Evolutionary conservation across 257 asterid species (phyloP).

Genomic region (Orobanche coerulescens): DNA sequence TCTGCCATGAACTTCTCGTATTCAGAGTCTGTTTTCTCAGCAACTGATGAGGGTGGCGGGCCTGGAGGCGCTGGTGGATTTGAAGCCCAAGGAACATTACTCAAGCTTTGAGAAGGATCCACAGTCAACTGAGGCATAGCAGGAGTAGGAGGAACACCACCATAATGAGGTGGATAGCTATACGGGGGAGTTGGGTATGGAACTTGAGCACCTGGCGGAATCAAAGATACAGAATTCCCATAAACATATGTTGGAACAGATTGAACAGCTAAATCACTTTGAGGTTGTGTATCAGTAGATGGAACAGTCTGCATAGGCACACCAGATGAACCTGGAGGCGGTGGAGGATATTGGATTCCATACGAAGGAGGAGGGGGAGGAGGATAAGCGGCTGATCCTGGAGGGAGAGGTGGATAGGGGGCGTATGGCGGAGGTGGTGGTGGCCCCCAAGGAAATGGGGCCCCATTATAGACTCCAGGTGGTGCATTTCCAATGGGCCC

Average conservation of each 20-base stretch:
- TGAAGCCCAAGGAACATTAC: slow-evolving; percentile 79
- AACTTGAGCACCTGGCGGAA: slow-evolving; percentile 50
- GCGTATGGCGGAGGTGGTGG: slow-evolving; percentile 61
- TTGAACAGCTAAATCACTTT: slow-evolving; percentile 47
- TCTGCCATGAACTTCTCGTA: slow-evolving; percentile 97
- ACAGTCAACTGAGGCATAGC: slow-evolving; percentile 35
- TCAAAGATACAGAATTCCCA: slow-evolving; percentile 42
- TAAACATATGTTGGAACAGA: slow-evolving; percentile 49
- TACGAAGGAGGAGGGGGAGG: slow-evolving; percentile 58
- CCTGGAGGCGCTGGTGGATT: slow-evolving; percentile 47
- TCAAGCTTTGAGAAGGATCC: slow-evolving; percentile 55
- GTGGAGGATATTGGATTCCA: slow-evolving; percentile 67
- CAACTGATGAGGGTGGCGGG: slow-evolving; percentile 54
- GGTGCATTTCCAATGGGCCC: slow-evolving; percentile 58
- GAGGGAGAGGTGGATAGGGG: slow-evolving; percentile 73
- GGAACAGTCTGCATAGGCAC: slow-evolving; percentile 37
- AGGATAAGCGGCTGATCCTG: slow-evolving; percentile 64
- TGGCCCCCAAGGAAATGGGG: slow-evolving; percentile 73
- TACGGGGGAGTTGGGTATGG: slow-evolving; percentile 54
- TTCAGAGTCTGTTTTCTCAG: slow-evolving; percentile 67
- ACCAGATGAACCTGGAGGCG: slow-evolving; percentile 56
- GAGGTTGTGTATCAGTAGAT: slow-evolving; percentile 63
- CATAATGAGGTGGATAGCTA: slow-evolving; percentile 58
- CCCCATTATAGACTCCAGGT: slow-evolving; percentile 49
- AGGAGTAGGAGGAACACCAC: slow-evolving; percentile 68